Conservation (phyloP, 352 stramenopile species). For the Phytopythium sindhum region DNA sequence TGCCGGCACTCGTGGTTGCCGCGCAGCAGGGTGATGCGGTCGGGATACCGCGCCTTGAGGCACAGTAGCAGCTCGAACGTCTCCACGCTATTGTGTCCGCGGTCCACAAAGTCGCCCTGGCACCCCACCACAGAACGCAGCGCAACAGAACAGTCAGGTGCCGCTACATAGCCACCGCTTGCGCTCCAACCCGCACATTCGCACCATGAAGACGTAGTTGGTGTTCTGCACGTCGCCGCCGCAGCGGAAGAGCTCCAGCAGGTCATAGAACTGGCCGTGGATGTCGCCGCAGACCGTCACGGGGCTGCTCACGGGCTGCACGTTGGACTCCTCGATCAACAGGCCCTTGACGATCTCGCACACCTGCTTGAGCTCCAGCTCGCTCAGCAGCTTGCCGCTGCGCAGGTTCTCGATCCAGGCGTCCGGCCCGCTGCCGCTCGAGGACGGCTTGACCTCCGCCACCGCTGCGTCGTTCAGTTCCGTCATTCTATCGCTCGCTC, state of each 20-base stretch:
- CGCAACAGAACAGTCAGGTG: not conserved
- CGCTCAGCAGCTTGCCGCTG: constrained; percentile 74
- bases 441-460: constrained; percentile 46
- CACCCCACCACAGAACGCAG: constrained; percentile 2
- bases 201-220: constrained; percentile 91
- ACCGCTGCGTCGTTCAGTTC: constrained; percentile 63
- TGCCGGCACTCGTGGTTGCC: constrained; percentile 92
- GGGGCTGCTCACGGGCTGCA: constrained; percentile 86
- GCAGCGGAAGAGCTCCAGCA: constrained; percentile 86
- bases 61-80: constrained; percentile 88
- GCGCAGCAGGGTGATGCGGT: constrained; percentile 85
- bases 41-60: constrained; percentile 84
- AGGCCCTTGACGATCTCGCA: constrained; percentile 91
- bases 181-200: not conserved
- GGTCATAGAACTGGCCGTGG: constrained; percentile 89
- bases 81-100: constrained; percentile 89
- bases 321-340: constrained; percentile 90
- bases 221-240: constrained; percentile 81
- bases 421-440: constrained; percentile 57
- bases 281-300: constrained; percentile 90
- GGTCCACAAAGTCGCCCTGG: constrained; percentile 89
- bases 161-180: not conserved
- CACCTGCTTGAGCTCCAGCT: constrained; percentile 87
- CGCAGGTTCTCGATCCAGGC: constrained; percentile 85
- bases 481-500: constrained; percentile 36